Conservation (phyloP, 768 basidiomycete species). For the Dentipellis fragilis region DNA sequence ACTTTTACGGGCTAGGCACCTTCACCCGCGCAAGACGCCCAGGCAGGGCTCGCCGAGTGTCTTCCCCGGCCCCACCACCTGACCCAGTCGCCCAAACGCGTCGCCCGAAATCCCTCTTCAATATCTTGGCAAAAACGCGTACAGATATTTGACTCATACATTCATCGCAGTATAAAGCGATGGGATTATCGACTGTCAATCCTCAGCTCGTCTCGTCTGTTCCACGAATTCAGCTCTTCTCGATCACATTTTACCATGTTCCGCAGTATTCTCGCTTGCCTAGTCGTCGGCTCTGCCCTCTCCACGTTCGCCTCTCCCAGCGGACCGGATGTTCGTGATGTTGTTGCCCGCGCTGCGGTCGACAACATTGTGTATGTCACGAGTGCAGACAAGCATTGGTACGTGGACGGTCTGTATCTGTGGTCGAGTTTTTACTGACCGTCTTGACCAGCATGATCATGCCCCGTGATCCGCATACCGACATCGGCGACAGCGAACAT, state of each 20-base stretch:
- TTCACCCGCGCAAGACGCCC: too few species aligned
- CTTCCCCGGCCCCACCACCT: too few species aligned
- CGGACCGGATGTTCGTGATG: neutral
- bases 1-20: too few species aligned
- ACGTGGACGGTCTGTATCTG: slow-evolving; percentile 21
- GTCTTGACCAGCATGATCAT: slow-evolving; percentile 7
- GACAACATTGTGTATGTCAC: slow-evolving; percentile 47
- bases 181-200: too few species aligned
- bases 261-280: neutral
- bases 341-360: slow-evolving; percentile 4
- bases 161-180: too few species aligned
- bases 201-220: neutral
- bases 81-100: too few species aligned
- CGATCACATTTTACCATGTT: neutral
- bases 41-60: too few species aligned
- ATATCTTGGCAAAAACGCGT: too few species aligned
- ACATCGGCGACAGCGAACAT: slow-evolving; percentile 47
- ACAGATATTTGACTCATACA: too few species aligned
- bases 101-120: too few species aligned
- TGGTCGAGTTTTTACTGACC: neutral
- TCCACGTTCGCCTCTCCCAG: slow-evolving; percentile 2
- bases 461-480: slow-evolving; percentile 34
- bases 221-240: neutral
- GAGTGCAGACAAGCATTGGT: slow-evolving; percentile 35
- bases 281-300: neutral